Percentiles rank a stretch among this genome's conserved stretches.
Evolutionary conservation across 2,329 filamentous ascomycete genomes (phyloP).

Genomic region (Coniochaeta hoffmannii): DNA sequence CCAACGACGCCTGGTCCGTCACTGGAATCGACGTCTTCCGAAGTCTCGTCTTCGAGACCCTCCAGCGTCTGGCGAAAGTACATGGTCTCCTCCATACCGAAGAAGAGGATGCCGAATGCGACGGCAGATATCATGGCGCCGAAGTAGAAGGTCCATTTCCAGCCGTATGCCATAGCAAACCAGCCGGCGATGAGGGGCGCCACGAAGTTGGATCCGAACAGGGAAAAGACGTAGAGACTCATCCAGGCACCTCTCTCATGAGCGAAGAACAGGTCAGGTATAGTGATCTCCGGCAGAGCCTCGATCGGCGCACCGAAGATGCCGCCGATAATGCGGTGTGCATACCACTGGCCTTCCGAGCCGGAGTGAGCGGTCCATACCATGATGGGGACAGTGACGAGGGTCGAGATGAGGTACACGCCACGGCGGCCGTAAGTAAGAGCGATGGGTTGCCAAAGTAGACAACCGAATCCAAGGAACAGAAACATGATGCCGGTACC

Average conservation of each 20-base stretch:
- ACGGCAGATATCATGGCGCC: conserved; percentile 44
- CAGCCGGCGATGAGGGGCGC: conserved; percentile 42
- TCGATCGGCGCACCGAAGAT: conserved; percentile 38
- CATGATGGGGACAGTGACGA: conserved; percentile 23
- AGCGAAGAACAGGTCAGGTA: conserved; percentile 17
- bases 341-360: conserved; percentile 35
- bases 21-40: not conserved
- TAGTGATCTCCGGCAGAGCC: conserved; percentile 32
- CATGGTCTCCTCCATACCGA: conserved; percentile 55
- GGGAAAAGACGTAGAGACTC: conserved; percentile 33
- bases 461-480: conserved; percentile 34
- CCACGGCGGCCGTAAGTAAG: conserved; percentile 31
- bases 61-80: conserved; percentile 32
- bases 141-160: conserved; percentile 45
- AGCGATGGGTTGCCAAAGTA: conserved; percentile 41
- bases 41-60: conserved; percentile 13
- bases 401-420: conserved; percentile 16
- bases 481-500: conserved; percentile 41
- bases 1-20: not conserved
- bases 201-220: conserved; percentile 36
- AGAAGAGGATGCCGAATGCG: conserved; percentile 43
- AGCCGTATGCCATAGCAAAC: conserved; percentile 38
- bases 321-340: conserved; percentile 34
- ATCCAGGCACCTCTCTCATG: conserved; percentile 28
- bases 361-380: conserved; percentile 29